These are phyloP conservation scores for Echinosophora koreensis DNA, from an alignment of 306 rosid genomes.

Conservation along the genomic window DNA sequence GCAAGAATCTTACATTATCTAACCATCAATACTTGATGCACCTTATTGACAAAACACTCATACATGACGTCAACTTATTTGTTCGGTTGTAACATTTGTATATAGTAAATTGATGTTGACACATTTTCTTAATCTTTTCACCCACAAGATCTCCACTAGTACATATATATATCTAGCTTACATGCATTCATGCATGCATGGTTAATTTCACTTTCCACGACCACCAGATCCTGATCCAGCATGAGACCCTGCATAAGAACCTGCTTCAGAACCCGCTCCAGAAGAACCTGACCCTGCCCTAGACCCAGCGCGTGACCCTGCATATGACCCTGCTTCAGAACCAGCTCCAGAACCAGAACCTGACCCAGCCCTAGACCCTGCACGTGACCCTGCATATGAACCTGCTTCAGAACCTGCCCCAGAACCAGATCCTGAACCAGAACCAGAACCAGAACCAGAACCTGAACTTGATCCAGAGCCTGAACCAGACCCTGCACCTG, in stretches of 20 bases:
- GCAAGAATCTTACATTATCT: too few relatives aligned
- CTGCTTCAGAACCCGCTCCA: slow-evolving; percentile 56
- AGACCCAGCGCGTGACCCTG: neutral
- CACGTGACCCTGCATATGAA: slow-evolving; percentile 47
- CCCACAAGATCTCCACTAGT: too few relatives aligned
- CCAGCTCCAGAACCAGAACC: slow-evolving; percentile 40
- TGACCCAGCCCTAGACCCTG: slow-evolving; percentile 48
- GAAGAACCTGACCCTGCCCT: slow-evolving; percentile 57
- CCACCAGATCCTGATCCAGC: slow-evolving; percentile 39
- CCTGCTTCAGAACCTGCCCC: slow-evolving; percentile 58
- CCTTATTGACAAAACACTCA: too few relatives aligned
- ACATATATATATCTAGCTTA: too few relatives aligned
- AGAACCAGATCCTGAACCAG: slow-evolving; percentile 53
- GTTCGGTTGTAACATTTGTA: too few relatives aligned
- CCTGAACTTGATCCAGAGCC: slow-evolving; percentile 51
- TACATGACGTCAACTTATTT: too few relatives aligned
- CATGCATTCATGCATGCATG: too few relatives aligned
- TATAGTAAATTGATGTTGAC: too few relatives aligned
- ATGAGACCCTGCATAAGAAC: slow-evolving; percentile 49
- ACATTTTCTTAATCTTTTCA: too few relatives aligned
- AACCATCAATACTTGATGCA: too few relatives aligned
- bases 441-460: slow-evolving; percentile 37
- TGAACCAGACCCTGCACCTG: slow-evolving; percentile 55
- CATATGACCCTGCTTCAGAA: slow-evolving; percentile 17
- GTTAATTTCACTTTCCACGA: too few relatives aligned